Base-by-base conservation (phyloP, 2,329 filamentous ascomycete species). In the Boeremia lycopersici region DNA sequence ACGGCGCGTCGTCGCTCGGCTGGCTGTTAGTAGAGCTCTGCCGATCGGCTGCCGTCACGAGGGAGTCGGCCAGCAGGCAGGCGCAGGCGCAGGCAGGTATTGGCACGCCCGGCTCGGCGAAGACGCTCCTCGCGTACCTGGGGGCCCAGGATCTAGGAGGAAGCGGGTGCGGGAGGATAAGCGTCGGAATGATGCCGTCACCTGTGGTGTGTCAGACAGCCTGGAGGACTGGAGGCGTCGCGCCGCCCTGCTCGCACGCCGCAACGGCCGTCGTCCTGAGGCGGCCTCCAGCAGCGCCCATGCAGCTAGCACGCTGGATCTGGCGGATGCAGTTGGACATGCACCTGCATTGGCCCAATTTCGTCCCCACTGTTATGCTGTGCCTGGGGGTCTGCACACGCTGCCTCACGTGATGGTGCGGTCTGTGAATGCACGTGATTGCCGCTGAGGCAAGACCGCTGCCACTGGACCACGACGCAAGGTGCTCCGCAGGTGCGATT, bases 1-100 rank as follows among this genome's bases (percentile, higher is more conserved):
- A 74, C 68, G 70, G 71, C 72, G 72, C 72, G 72, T 73, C 69
- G 69, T 72, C 69, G 68, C 64, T 63, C 63, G 68, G 63, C 70
- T 71, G 69, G 71, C 63, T 69, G 69, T 35, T 34, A 45, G 51
- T 45, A 49, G 66, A 67, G 71, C 71, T 71, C 55, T 71, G 70
- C 71, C 71, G 73, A 74, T 73, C 69, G 63, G 66, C 25, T 33
- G 8, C 36, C 34, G 52, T 49, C 46, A 55, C 52, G 52, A 35
- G 52, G 40, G 45, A 55, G 46, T 49, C 51, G 44, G 48, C 51
- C 51, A 46, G 41, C 33, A 45, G 58, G 13, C 33, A 34, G 15
- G 34, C 15, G 15, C 15, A 19, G 19, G 19, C 19, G 19, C 19
- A 23, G 19, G 65, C 63, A 62, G 70, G 63, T 67, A 69, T 67